These are phyloP conservation scores for Hypoxylon sp. DNA, from an alignment of 2,329 filamentous ascomycete species.

Conservation along the genomic window DNA sequence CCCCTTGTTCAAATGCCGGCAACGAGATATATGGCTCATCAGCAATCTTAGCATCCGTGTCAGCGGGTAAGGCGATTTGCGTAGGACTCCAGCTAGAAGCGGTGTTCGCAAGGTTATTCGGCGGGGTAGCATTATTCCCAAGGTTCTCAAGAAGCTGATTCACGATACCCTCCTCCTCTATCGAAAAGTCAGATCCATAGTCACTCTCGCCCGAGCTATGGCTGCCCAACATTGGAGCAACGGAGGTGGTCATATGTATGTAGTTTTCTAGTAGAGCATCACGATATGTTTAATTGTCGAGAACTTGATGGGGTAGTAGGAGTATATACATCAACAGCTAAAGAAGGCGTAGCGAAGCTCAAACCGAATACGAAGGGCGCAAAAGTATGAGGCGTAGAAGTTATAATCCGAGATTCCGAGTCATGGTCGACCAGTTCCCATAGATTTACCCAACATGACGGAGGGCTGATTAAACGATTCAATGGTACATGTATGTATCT, in stretches of 20 bases:
- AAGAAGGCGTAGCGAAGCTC: background rate
- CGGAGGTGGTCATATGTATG: slow-evolving; percentile 31
- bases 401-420: slow-evolving; percentile 23
- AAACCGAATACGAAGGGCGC: background rate
- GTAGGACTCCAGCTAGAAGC: slow-evolving; percentile 5
- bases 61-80: background rate
- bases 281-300: slow-evolving; percentile 13
- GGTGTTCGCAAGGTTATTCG: slow-evolving; percentile 1
- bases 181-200: slow-evolving; percentile 55
- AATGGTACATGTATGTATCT: no score
- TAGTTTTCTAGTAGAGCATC: slow-evolving; percentile 20
- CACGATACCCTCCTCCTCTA: slow-evolving; percentile 52
- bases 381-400: background rate
- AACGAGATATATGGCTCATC: slow-evolving; percentile 5
- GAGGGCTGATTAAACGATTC: background rate
- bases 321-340: background rate
- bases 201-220: slow-evolving; percentile 48
- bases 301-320: background rate
- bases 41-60: slow-evolving; percentile 8
- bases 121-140: slow-evolving; percentile 4
- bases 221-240: slow-evolving; percentile 22
- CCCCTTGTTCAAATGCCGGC: background rate
- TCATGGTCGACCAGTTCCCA: slow-evolving; percentile 19
- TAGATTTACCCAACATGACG: slow-evolving; percentile 5
- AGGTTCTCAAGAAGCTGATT: slow-evolving; percentile 49